Evolutionary conservation across 495 filamentous ascomycete species (phyloP), one percentile per base, ranked within the genome.

Genomic region (Lophium mytilinum): DNA sequence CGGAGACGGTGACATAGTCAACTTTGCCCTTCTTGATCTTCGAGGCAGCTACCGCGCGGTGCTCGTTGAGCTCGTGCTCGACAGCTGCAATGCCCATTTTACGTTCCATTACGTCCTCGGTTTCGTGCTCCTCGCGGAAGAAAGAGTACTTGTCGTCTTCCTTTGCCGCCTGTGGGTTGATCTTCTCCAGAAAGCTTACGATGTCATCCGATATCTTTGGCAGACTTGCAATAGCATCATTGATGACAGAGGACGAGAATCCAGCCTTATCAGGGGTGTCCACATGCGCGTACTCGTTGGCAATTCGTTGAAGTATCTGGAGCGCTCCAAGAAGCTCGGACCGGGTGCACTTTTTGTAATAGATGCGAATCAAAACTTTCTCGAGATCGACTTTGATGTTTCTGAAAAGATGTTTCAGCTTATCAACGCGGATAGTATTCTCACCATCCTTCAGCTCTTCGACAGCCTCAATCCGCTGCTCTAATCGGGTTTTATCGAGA

Each of bases 81-180:
- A 96, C 88, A 35, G 81, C 83, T 21, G 81, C 90, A 61, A 99
- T 99, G 35, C 90, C 89, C n/a, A 95, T 68, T 69, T 96, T 97
- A 60, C 91, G 83, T 47, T 89, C 83, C 4, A 80, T 81, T 57
- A 97, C 95, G 4, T 81, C 87, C 7, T 95, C 90, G 1, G 83
- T 89, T 66, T 96, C 92, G 49, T 88, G 77, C 3, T 85, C 81
- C 55, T 95, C 88, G 2, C 86, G 81, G 71, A 99, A 97, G 74
- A 99, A 99, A 9, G 78, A 70, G 66, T 95, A 96, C 60, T 96
- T 96, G 71, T 99, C 90, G 65, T 97, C 87, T 9, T 79, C 83
- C 40, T 80, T 83, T 0, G 93, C 93, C 0, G 94, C 89, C 62
- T 92, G 76, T 46, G 83, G 72, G 58, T 94, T 96, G 69, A 99